These are phyloP conservation scores for Cyberlindnera meyerae DNA, from an alignment of 805 yeast species.

Conservation along the genomic window DNA sequence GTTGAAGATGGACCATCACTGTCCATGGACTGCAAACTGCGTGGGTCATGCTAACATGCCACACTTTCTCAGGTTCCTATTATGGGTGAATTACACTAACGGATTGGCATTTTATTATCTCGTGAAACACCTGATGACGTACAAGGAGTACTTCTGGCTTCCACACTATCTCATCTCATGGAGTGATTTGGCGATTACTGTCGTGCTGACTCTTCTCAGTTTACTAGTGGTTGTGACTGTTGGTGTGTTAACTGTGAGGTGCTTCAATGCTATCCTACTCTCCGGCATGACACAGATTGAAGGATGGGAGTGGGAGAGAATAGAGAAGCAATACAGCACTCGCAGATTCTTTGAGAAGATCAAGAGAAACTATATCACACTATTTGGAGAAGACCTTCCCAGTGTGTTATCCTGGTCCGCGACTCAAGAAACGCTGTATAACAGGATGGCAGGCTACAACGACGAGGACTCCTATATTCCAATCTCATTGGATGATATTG, in stretches of 20 bases:
- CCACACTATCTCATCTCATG: slow-evolving; percentile 55
- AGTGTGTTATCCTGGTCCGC: slow-evolving; percentile 21
- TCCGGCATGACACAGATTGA: slow-evolving; percentile 87
- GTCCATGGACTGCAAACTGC: slow-evolving; percentile 91
- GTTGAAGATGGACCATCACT: slow-evolving; percentile 90
- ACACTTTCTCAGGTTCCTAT: slow-evolving; percentile 71
- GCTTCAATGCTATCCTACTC: slow-evolving; percentile 47
- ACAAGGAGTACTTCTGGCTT: slow-evolving; percentile 44
- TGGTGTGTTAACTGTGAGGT: slow-evolving; percentile 53
- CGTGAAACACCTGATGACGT: slow-evolving; percentile 32
- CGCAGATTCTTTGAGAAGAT: slow-evolving; percentile 50
- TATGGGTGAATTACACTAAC: slow-evolving; percentile 56
- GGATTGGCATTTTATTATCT: slow-evolving; percentile 42
- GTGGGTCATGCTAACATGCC: slow-evolving; percentile 78
- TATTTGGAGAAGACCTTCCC: slow-evolving; percentile 20
- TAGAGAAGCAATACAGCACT: slow-evolving; percentile 57
- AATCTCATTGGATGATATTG: slow-evolving; percentile 55
- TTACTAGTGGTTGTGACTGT: slow-evolving; percentile 60
- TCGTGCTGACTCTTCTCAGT: slow-evolving; percentile 50
- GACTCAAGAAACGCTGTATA: slow-evolving; percentile 9
- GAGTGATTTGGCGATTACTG: slow-evolving; percentile 48
- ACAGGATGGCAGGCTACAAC: slow-evolving; percentile 11
- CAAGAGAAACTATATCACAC: slow-evolving; percentile 35
- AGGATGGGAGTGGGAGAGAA: slow-evolving; percentile 84
- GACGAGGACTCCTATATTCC: no score